Conservation (phyloP, 2,329 filamentous ascomycete species). For the Calonectria multiphialidica region DNA sequence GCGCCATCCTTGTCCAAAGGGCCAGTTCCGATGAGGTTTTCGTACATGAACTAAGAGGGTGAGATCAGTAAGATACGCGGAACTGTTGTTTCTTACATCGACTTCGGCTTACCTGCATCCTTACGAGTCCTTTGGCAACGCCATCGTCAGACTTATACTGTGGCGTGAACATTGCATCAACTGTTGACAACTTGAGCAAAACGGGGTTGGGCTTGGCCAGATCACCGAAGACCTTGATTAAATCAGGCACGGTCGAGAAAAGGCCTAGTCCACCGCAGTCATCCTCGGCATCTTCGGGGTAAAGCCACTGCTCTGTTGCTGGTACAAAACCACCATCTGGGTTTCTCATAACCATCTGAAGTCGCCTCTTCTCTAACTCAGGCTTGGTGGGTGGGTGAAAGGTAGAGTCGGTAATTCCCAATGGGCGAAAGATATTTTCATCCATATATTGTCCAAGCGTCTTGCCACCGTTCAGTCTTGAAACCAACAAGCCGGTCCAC, state of each 20-base stretch:
- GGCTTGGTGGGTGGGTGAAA: not conserved
- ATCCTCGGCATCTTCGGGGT: slow-evolving; percentile 6
- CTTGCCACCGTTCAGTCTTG: not conserved
- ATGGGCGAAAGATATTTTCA: not conserved
- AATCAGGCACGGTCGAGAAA: slow-evolving; percentile 5
- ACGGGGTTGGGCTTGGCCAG: not conserved
- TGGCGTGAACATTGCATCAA: not conserved
- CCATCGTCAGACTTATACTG: not conserved
- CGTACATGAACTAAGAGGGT: slow-evolving; percentile 15
- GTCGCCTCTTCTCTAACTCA: not conserved
- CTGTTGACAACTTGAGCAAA: not conserved
- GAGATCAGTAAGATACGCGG: too few species aligned
- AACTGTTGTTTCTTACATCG: too few species aligned
- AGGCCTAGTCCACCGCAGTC: slow-evolving; percentile 5
- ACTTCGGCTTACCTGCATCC: not conserved
- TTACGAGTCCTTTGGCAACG: not conserved
- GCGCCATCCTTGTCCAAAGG: not conserved
- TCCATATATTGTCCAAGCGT: slow-evolving; percentile 8
- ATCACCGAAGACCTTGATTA: slow-evolving; percentile 8
- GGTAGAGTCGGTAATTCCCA: not conserved
- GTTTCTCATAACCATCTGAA: slow-evolving; percentile 8
- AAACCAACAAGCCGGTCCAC: slow-evolving; percentile 6
- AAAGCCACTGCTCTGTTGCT: not conserved
- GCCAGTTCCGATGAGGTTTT: slow-evolving; percentile 8
- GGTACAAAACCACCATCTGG: not conserved